Base-by-base conservation (phyloP, 1,139 yeast genomes). In the Candida tropicalis region DNA sequence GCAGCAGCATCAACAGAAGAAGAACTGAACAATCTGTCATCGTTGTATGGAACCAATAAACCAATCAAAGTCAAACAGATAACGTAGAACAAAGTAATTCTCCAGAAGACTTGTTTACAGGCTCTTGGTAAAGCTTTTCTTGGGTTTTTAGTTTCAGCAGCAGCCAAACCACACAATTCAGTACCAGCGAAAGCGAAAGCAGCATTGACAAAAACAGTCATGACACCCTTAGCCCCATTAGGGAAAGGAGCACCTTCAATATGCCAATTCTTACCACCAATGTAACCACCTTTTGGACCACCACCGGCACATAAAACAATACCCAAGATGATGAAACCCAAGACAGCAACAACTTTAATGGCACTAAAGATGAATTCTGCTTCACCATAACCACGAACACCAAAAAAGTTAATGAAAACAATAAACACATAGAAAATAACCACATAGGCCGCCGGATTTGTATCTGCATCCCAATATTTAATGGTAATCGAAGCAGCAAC, bases 281-380 rank as follows among this genome's bases (percentile, higher is more conserved):
- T 68, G 60, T 71, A 79, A 9, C 79, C 81, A 25, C 59, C 54
- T 35, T 44, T 45, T 46, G 79, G 75, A 38, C 73, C 67, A 50
- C 86, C 90, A 55, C 95, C 95, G 57, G 84, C 78, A 47, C 77
- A 71, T 41, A 84, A 66, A 7, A 84, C 80, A 50, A 86, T 81
- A 53, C 95, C 95, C 40, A 87, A 68, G 47, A 86, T 79, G 56
- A 82, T 79, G 63, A 79, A 86, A 27, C 90, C 69, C 26, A 61
- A 43, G 37, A 68, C 66, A 39, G 70, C 68, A 22, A 54, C 33
- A 23, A 67, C 62, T 49, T 68, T 68, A 33, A 65, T 55, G 28
- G 64, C 44, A 35, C 68, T 57, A 43, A 66, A 60, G 2, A 60
- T 50, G 39, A 58, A 55, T 50, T 68, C 73, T 6, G 64, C 68